These are phyloP conservation scores for Polygonum aviculare DNA, from an alignment of 148 eudicot species.

Conservation along the genomic window DNA sequence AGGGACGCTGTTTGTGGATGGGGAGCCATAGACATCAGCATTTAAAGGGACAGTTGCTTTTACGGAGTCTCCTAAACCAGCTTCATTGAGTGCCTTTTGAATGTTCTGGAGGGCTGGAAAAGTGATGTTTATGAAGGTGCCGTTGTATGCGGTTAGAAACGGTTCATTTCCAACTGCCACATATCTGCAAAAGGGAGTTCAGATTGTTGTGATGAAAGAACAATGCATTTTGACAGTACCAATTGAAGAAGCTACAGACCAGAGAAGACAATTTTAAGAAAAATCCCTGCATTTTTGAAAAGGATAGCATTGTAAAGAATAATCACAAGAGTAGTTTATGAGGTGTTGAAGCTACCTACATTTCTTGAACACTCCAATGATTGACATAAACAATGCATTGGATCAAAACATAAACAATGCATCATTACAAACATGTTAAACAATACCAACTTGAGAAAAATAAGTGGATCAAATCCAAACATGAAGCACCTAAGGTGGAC, in stretches of 20 bases:
- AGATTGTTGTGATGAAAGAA: neutral
- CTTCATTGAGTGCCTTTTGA: conserved; percentile 78
- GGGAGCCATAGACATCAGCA: conserved; percentile 76
- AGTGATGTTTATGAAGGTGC: conserved; percentile 41
- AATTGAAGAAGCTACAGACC: neutral
- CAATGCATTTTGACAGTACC: neutral
- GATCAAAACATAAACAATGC: neutral
- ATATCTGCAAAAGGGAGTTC: conserved; percentile 36
- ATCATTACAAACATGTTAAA: neutral
- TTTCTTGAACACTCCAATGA: neutral
- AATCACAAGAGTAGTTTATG: neutral
- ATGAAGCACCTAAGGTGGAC: neutral
- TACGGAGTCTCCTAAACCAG: conserved; percentile 50
- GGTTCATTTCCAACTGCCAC: conserved; percentile 97
- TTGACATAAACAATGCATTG: neutral
- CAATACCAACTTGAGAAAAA: neutral
- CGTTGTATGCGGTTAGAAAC: conserved; percentile 60
- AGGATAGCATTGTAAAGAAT: neutral
- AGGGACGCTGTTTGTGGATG: conserved; percentile 49
- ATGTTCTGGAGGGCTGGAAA: conserved; percentile 78
- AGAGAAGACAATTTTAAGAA: neutral
- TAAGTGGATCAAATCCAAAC: neutral
- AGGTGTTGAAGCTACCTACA: neutral
- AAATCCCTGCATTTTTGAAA: neutral
- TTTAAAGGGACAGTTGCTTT: conserved; percentile 82